Evolutionary conservation across 176 grass and related monocot genomes (phyloP).

Genomic region (barley (Hordeum vulgare)): MorexV3_pseudomolecules_assembly NC_058521.1:34555720-34556219

Average conservation of each 20-base stretch:
- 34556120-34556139: neutral
- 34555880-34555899: neutral
- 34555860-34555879: conserved; percentile 23
- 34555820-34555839: conserved; percentile 21
- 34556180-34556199: neutral
- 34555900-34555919: neutral
- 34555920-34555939: neutral
- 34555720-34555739: neutral
- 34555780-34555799: neutral
- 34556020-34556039: conserved; percentile 76
- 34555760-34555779: neutral
- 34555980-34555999: conserved; percentile 14
- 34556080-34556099: conserved; percentile 77
- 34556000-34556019: neutral
- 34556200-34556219: neutral
- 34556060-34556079: conserved; percentile 12
- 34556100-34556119: neutral
- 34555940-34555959: neutral
- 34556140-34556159: neutral
- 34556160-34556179: neutral
- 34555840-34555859: conserved; percentile 23
- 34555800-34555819: conserved; percentile 47
- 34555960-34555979: too few relatives aligned
- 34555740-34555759: neutral
- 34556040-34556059: conserved; percentile 49